A percentile compares a stretch with the other conserved stretches of the same genome.
These are phyloP conservation scores for Mycena vulgaris DNA, from an alignment of 768 basidiomycete genomes.

Conservation along the genomic window DNA sequence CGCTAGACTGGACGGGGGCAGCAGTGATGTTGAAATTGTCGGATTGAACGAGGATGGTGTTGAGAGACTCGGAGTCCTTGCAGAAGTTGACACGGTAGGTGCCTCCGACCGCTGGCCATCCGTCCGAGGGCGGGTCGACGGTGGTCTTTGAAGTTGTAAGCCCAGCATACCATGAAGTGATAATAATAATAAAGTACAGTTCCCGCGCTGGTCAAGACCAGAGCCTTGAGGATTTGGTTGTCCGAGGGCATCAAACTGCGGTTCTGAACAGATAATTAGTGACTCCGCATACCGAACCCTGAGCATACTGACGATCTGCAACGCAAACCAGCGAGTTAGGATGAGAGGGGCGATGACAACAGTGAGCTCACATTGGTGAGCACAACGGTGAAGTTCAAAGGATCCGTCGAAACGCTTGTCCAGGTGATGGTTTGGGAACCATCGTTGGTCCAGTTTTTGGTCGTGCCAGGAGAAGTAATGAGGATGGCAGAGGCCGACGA, in stretches of 20 bases:
- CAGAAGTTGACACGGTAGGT: slow-evolving; percentile 83
- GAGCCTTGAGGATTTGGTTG: slow-evolving; percentile 67
- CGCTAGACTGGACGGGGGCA: slow-evolving; percentile 42
- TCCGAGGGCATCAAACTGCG: slow-evolving; percentile 22
- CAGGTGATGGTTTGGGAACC: slow-evolving; percentile 72
- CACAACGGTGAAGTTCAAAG: slow-evolving; percentile 76
- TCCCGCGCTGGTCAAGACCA: slow-evolving; percentile 67
- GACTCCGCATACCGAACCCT: neutral
- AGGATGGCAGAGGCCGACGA: slow-evolving; percentile 75
- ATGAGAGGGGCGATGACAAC: no score
- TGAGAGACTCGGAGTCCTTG: slow-evolving; percentile 59
- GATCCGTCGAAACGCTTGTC: slow-evolving; percentile 77
- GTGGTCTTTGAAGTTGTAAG: slow-evolving; percentile 37
- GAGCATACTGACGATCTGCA: neutral
- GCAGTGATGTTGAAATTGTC: slow-evolving; percentile 65
- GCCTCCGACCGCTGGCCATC: slow-evolving; percentile 73
- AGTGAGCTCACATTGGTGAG: slow-evolving; percentile 47
- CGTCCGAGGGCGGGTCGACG: slow-evolving; percentile 71
- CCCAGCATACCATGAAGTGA: no score
- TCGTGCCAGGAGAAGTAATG: slow-evolving; percentile 66
- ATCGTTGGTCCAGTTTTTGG: slow-evolving; percentile 70
- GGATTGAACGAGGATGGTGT: slow-evolving; percentile 81
- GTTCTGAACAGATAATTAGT: slow-evolving; percentile 38
- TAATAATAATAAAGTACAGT: no score
- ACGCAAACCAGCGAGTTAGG: no score